Conservation (phyloP, 2,329 filamentous ascomycete species). For the Aspergillus sp. region DNA sequence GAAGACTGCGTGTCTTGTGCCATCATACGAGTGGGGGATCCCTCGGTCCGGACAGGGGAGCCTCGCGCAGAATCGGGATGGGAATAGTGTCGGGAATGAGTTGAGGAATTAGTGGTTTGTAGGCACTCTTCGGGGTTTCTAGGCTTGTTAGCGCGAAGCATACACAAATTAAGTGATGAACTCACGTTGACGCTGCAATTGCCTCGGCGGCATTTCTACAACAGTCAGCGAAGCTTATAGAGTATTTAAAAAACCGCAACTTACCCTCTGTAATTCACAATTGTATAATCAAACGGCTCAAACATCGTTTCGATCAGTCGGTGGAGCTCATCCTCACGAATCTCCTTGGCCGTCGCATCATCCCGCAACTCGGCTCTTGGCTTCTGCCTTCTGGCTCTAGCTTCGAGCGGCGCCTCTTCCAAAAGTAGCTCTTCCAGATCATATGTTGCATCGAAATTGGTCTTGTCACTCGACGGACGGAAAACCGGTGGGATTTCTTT, state of each 20-base stretch:
- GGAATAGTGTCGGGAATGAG: constrained; percentile 43
- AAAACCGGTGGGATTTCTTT: constrained; percentile 93
- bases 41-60: constrained; percentile 37
- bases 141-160: constrained; percentile 16
- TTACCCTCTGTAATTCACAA: constrained; percentile 76
- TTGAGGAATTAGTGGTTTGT: constrained; percentile 28
- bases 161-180: constrained; percentile 4
- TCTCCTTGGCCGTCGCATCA: constrained; percentile 93
- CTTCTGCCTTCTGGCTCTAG: constrained; percentile 88
- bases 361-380: constrained; percentile 89
- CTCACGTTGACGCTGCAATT: constrained; percentile 43
- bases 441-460: constrained; percentile 98
- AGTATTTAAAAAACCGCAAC: constrained; percentile 30
- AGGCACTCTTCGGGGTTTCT: constrained; percentile 48
- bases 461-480: constrained; percentile 92
- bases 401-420: constrained; percentile 93
- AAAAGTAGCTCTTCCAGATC: constrained; percentile 91
- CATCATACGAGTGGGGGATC: constrained; percentile 32
- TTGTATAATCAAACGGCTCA: constrained; percentile 92
- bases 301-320: constrained; percentile 94
- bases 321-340: constrained; percentile 91
- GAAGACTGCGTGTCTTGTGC: constrained; percentile 34
- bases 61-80: constrained; percentile 39
- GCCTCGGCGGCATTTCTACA: constrained; percentile 43
- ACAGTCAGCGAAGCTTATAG: constrained; percentile 13